phyloP scores from a whole-genome alignment of 2,329 filamentous ascomycete species.

The Aureobasidium lini region DNA sequence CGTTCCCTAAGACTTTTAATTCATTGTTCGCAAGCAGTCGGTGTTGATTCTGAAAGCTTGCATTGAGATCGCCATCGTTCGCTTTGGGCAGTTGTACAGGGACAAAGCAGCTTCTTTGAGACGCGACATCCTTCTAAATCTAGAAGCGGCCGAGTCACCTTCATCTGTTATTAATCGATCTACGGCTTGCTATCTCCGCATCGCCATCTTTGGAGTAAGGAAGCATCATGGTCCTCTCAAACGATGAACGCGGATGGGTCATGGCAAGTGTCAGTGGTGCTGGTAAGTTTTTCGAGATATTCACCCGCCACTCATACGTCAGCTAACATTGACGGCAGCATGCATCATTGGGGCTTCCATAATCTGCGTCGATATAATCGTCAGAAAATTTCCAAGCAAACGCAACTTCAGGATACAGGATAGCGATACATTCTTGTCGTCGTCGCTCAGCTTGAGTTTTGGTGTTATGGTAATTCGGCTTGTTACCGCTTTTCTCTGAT shows the following conservation, averaged over 20 bases:
- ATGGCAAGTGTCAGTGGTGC: constrained; percentile 78
- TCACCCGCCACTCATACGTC: background rate
- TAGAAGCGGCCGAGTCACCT: background rate
- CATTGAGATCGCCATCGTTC: background rate
- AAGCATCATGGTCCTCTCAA: constrained; percentile 48
- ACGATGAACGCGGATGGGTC: constrained; percentile 89
- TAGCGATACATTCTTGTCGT: constrained; percentile 79
- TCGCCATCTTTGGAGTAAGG: background rate
- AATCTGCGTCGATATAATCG: constrained; percentile 76
- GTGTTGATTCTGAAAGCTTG: background rate
- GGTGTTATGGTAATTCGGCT: constrained; percentile 73
- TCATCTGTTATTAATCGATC: background rate
- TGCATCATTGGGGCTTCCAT: constrained; percentile 68
- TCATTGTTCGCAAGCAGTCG: background rate
- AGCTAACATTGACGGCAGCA: constrained; percentile 28
- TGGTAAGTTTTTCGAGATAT: constrained; percentile 37
- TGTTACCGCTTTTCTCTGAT: background rate
- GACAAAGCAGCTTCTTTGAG: background rate
- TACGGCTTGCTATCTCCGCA: background rate
- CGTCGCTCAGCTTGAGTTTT: constrained; percentile 85
- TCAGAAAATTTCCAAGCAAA: constrained; percentile 65
- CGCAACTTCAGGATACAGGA: constrained; percentile 79
- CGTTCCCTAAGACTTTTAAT: background rate
- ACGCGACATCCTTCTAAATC: background rate
- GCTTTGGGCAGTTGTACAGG: background rate